Evolutionary conservation across 192 early-diverging fungal species (phyloP).

Genomic region (Backusella australiensis): DNA sequence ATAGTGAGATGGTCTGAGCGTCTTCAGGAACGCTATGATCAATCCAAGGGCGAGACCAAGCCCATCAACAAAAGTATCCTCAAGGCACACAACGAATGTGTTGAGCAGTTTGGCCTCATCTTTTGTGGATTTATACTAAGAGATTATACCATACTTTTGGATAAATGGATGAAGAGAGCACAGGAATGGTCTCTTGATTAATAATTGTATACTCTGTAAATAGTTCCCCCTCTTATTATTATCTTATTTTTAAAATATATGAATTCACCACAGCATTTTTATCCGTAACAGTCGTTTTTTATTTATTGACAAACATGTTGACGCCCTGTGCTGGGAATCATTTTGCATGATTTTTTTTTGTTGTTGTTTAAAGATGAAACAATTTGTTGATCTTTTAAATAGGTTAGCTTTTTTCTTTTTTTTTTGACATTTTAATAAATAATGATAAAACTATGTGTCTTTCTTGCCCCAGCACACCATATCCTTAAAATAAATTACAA

Average conservation of each 20-base stretch:
- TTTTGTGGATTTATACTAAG: slow-evolving; percentile 17
- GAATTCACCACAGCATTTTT: neutral
- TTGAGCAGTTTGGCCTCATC: neutral
- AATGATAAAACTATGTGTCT: neutral
- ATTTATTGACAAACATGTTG: no score
- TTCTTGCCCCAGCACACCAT: no score
- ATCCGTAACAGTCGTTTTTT: no score
- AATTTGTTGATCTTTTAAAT: no score
- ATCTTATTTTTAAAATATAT: neutral
- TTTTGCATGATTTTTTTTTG: no score
- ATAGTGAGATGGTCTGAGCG: neutral
- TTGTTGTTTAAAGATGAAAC: no score
- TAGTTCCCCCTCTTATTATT: no score
- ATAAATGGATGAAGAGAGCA: slow-evolving; percentile 16
- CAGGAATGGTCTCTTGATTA: slow-evolving; percentile 8
- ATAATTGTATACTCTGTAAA: neutral
- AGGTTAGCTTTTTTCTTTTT: no score
- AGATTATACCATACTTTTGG: slow-evolving; percentile 10
- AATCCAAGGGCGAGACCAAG: neutral
- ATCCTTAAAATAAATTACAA: no score
- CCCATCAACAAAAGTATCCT: neutral
- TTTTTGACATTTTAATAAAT: neutral
- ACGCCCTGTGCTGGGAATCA: no score
- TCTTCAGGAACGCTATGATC: neutral
- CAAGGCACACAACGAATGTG: neutral